Evolutionary conservation across 192 early-diverging fungal species (phyloP), one percentile per base, ranked within the genome.

Genomic region (Jimgerdemannia flammicorona): DNA sequence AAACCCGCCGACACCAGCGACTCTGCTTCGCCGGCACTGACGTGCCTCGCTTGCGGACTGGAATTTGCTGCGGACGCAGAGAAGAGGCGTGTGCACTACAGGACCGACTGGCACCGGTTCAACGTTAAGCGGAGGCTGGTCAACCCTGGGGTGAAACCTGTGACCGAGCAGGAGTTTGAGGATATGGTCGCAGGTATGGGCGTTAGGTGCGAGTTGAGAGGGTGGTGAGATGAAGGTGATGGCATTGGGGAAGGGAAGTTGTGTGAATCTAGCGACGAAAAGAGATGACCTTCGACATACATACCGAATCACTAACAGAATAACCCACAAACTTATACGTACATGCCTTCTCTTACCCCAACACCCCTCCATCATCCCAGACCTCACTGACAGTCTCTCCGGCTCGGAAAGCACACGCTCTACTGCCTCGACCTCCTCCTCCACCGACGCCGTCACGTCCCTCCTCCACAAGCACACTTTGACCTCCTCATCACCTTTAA

Each of bases 21-120:
- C 18, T 39, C 64, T 9, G 79, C 80, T 59, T 67, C 70, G 29
- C 72, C 68, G 3, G 64, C 44, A 4, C 74, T 83, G 18, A 80
- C 82, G 18, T 88, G 87, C 54, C 74, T 74, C 14, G 74, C 83
- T 19, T 88, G 87, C 77, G 84, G 85, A 4, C 78, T 81, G 11
- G 19, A 67, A 3, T 79, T 80, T 39, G 73, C 77, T 20, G 75
- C 72, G 4, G 75, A 67, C 17, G 80, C 83, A 3, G 75, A 80
- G 14, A 80, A 83, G 43, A 84, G 86, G 40, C 70, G 89, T 59
- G 70, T 75, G 40, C 89, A 90, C 44, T 88, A 81, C 44, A 83
- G 75, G 4, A 73, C 80, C 0, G 87, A 87, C 59, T 90, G 86
- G 87, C 89, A 90, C 72, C 75, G 87, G 9, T 88, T 85, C 68